phyloP scores from a whole-genome alignment of 208 protist species.

The Leishmania lainsoni region DNA sequence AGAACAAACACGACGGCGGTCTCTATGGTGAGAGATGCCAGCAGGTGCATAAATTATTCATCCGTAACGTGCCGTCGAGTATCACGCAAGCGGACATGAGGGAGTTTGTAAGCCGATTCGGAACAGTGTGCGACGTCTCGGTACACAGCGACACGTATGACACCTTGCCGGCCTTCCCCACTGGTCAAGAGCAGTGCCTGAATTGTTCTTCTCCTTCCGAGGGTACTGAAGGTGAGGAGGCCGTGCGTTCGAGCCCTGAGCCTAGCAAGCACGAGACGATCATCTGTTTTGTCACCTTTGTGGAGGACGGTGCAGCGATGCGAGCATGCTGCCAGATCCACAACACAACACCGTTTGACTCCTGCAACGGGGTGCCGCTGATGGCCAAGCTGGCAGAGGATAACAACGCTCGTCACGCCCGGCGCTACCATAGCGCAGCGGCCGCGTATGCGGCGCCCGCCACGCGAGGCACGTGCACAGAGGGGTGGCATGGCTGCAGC shows the following conservation, averaged over 20 bases:
- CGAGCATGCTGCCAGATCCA: constrained; percentile 44
- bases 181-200: not conserved
- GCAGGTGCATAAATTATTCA: constrained; percentile 72
- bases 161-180: not conserved
- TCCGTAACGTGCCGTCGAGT: constrained; percentile 73
- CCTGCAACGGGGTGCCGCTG: constrained; percentile 38
- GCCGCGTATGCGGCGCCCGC: not conserved
- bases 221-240: not conserved
- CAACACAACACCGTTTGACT: constrained; percentile 47
- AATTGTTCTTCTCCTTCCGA: not conserved
- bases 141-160: constrained; percentile 69
- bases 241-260: not conserved
- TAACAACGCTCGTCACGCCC: constrained; percentile 36
- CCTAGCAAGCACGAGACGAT: constrained; percentile 22
- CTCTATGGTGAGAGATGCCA: constrained; percentile 58
- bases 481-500: not conserved
- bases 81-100: constrained; percentile 41
- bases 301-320: constrained; percentile 41
- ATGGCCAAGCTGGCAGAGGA: constrained; percentile 64
- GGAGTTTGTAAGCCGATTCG: constrained; percentile 40
- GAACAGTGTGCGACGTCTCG: constrained; percentile 47
- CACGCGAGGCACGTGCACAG: not conserved
- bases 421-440: constrained; percentile 20
- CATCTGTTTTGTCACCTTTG: constrained; percentile 76
- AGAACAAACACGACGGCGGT: constrained; percentile 66